These are phyloP conservation scores for Daldinia bambusicola DNA, from an alignment of 495 filamentous ascomycete genomes.

Conservation along the genomic window DNA sequence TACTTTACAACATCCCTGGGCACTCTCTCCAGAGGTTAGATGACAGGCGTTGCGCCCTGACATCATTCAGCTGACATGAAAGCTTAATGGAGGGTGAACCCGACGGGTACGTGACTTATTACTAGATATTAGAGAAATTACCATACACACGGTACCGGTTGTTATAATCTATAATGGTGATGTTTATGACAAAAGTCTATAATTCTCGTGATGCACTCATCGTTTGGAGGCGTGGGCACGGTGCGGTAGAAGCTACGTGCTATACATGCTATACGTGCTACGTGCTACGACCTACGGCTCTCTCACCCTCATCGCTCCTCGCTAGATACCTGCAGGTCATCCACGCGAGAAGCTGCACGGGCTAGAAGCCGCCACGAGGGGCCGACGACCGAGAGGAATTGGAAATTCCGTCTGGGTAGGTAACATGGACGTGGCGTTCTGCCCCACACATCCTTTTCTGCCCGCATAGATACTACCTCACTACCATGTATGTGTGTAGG, in stretches of 20 bases:
- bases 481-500: too few species aligned
- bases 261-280: constrained; percentile 31
- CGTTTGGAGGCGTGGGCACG: constrained; percentile 14
- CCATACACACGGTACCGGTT: neutral
- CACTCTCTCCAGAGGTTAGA: constrained; percentile 24
- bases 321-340: constrained; percentile 39
- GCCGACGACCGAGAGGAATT: constrained; percentile 45
- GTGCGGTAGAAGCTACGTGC: constrained; percentile 34
- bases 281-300: constrained; percentile 30
- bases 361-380: constrained; percentile 44
- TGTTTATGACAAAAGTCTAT: constrained; percentile 1
- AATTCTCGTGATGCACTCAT: neutral
- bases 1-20: neutral
- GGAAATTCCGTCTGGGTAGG: constrained; percentile 45
- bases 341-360: constrained; percentile 47
- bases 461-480: neutral
- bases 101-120: neutral
- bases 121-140: neutral
- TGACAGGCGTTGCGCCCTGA: constrained; percentile 36
- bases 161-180: neutral
- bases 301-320: constrained; percentile 11
- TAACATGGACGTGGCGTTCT: constrained; percentile 41
- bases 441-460: constrained; percentile 34
- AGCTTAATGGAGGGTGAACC: constrained; percentile 6
- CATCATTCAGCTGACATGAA: constrained; percentile 40